Evolutionary conservation across 116 monocot genomes (phyloP).

Genomic region (Zostera marina): DNA sequence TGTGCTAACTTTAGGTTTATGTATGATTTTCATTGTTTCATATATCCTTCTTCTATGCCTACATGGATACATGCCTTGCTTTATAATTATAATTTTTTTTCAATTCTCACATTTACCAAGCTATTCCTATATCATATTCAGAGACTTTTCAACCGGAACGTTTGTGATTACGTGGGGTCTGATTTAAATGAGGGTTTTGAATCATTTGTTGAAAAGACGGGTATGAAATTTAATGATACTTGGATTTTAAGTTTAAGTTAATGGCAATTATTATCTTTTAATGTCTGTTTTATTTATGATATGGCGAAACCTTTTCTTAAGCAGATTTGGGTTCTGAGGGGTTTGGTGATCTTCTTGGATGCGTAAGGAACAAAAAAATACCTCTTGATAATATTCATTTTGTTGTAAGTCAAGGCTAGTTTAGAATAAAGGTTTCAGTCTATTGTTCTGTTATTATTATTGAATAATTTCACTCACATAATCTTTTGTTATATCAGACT

Average conservation of each 20-base stretch:
- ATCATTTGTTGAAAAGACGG: slow-evolving; percentile 84
- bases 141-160: slow-evolving; percentile 89
- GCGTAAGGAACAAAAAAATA: slow-evolving; percentile 75
- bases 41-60: too few species aligned
- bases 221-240: slow-evolving; percentile 13
- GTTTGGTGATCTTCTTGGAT: slow-evolving; percentile 96
- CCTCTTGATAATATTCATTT: slow-evolving; percentile 96
- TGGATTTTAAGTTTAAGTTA: neutral
- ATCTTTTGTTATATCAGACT: slow-evolving; percentile 43
- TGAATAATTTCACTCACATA: slow-evolving; percentile 1
- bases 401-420: slow-evolving; percentile 39
- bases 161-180: slow-evolving; percentile 75
- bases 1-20: too few species aligned
- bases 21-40: too few species aligned
- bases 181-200: slow-evolving; percentile 83
- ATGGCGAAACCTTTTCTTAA: slow-evolving; percentile 4
- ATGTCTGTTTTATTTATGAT: neutral
- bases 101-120: slow-evolving; percentile 1
- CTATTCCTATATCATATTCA: slow-evolving; percentile 17
- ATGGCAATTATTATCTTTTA: neutral
- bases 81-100: too few species aligned
- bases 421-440: neutral
- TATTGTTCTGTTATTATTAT: neutral
- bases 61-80: too few species aligned
- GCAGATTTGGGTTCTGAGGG: slow-evolving; percentile 69